Evolutionary conservation across 1,284 basidiomycete genomes (phyloP), one percentile per base, ranked within the genome.

Genomic region (Trametes versicolor): DNA sequence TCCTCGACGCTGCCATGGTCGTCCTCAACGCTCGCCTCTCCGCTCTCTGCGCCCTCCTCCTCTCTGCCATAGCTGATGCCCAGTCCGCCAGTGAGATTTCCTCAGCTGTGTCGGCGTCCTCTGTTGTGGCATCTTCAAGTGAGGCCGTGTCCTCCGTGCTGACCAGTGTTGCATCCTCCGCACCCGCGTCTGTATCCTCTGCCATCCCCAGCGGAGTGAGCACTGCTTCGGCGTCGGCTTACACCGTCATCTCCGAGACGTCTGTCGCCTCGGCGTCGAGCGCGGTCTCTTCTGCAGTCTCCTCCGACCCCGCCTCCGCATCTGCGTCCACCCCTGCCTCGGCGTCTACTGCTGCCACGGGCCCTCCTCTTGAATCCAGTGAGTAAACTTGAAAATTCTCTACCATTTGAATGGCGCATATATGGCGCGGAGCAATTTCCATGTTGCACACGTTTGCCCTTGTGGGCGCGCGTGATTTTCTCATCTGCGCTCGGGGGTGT

Each of bases 21-120:
- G 51, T 65, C 60, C 65, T 69, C 65, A 66, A 49, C 64, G 19
- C 65, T 3, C 48, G 62, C 62, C 65, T 65, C 58, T 67, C 68
- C 25, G 70, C 68, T 52, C 50, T 69, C 62, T 64, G 59, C 60
- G 63, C 63, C 32, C 62, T 67, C 63, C 67, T 65, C 57, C 39
- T 66, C 64, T 62, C 66, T 60, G 60, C 69, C 41, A 29, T 57
- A 49, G 27, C 54, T 27, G 25, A 65, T 45, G 65, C 58, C 19
- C 60, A 63, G 32, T 58, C 54, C n/a, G n/a, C n/a, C 17, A 47
- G 45, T 25, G 56, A 36, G 10, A 15, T 53, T 17, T 55, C 60
- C 41, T 65, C 64, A 1, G 37, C 37, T 3, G 37, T 17, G 5
- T 39, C 37, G 5, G 37, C 12, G 3, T 39, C 37, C 2, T 39